These are phyloP conservation scores for Penicillium sp. DNA, from an alignment of 2,329 filamentous ascomycete species.

Conservation along the genomic window DNA sequence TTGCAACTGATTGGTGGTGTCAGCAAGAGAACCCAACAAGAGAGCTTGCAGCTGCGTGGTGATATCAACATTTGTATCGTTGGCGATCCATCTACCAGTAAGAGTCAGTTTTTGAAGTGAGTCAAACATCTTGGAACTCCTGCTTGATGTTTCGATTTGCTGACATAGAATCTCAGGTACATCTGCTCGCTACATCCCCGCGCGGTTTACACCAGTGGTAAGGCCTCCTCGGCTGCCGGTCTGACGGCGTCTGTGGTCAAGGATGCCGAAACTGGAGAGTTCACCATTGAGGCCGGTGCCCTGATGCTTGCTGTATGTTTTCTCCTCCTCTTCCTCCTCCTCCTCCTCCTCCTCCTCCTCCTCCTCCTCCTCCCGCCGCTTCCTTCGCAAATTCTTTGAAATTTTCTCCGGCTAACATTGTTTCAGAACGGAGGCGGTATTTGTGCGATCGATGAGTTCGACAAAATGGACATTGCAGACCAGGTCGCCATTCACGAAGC, in stretches of 20 bases:
- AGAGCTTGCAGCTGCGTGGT: conserved; percentile 93
- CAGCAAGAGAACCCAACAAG: conserved; percentile 78
- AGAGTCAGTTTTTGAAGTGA: conserved; percentile 92
- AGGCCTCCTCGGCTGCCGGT: conserved; percentile 96
- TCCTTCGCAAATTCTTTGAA: background rate
- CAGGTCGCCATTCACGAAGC: conserved; percentile 99
- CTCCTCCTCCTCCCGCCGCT: too few species aligned
- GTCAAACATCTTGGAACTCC: conserved; percentile 20
- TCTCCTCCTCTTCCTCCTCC: background rate
- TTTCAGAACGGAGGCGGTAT: conserved; percentile 78
- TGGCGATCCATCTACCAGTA: conserved; percentile 94
- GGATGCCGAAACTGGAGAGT: conserved; percentile 97
- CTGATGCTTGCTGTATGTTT: conserved; percentile 81
- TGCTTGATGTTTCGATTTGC: background rate
- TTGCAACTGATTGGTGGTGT: conserved; percentile 97
- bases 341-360: too few species aligned
- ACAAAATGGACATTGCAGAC: conserved; percentile 98
- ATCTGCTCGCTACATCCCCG: conserved; percentile 96
- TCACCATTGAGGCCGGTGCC: conserved; percentile 97
- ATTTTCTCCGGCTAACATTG: background rate
- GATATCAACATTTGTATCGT: conserved; percentile 99
- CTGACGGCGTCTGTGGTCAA: conserved; percentile 96
- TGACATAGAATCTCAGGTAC: conserved; percentile 56
- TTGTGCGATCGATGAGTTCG: conserved; percentile 98
- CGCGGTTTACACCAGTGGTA: conserved; percentile 96